Conservation (phyloP, 805 yeast species). For the Metschnikowia reukaufii region DNA sequence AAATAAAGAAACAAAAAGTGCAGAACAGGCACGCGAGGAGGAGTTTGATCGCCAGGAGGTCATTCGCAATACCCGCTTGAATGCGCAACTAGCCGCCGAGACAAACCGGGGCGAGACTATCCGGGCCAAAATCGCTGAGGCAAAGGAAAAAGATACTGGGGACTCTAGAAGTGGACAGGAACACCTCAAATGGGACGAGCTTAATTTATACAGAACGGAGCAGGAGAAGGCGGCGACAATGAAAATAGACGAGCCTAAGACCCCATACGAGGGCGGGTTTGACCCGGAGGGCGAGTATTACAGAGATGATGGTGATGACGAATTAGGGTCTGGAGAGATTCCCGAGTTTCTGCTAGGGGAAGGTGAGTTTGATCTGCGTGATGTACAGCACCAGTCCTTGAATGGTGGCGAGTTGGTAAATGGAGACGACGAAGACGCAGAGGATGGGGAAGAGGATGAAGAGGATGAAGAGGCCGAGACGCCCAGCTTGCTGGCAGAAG, state of each 20-base stretch:
- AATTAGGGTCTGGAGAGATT: constrained; percentile 31
- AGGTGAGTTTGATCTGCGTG: constrained; percentile 45
- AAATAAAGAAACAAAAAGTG: constrained; percentile 36
- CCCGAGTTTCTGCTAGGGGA: constrained; percentile 59
- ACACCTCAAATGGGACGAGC: constrained; percentile 84
- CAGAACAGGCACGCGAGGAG: constrained; percentile 24
- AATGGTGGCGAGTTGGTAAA: constrained; percentile 43
- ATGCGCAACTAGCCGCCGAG: constrained; percentile 53
- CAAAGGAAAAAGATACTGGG: constrained; percentile 26
- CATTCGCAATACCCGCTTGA: constrained; percentile 72
- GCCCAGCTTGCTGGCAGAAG: constrained; percentile 49
- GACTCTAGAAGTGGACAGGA: constrained; percentile 5
- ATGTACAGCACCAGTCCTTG: constrained; percentile 26
- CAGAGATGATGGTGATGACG: constrained; percentile 64
- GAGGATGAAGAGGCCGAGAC: constrained; percentile 40
- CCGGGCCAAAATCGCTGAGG: constrained; percentile 44
- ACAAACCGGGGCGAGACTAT: constrained; percentile 44
- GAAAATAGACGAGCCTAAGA: constrained; percentile 93
- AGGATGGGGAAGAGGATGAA: constrained; percentile 30
- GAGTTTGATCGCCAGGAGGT: constrained; percentile 66
- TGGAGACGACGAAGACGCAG: constrained; percentile 21
- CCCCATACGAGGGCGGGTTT: constrained; percentile 91
- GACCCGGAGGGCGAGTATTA: constrained; percentile 81
- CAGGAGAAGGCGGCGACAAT: constrained; percentile 70
- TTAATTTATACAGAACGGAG: constrained; percentile 70